Base-by-base conservation (phyloP, 306 rosid genomes). In the Lotus japonicus region DNA sequence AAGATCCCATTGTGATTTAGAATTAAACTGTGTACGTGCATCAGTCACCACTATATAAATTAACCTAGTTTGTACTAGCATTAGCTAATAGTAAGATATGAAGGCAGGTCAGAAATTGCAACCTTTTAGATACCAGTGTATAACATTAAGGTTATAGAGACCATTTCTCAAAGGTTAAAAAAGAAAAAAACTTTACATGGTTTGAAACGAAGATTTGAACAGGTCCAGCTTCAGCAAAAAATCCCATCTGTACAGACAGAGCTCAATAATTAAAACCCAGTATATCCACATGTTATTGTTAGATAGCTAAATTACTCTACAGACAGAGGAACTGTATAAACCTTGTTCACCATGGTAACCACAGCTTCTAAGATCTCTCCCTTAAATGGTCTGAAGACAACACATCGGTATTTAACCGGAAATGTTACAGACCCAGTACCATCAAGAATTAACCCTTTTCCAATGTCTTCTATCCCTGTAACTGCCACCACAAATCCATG, bases 401-500 rank as follows among this genome's bases (percentile, higher is more conserved):
- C 99, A 82, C 99, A 94, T 75, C 84, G 99, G 63, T 94, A 94
- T 85, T 94, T 94, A 5, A 94, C 88, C 0, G 99, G 99, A 80
- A 94, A 94, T 35, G 99, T 73, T 26, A 94, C 97, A 74, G 86
- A 94, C 9, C 99, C 99, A 2, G 99, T 94, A 7, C 97, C 99
- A 58, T 90, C 97, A 4, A 96, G 89, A 76, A 94, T 94, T 68
- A 94, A 71, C 41, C 91, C 92, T 71, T 94, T 90, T 28, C 97
- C 99, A 4, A 90, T 62, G 70, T 90, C 81, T 74, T 90, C 97
- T 58, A 94, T 94, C 18, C 96, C 97, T 1, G 99, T 90, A 10
- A 94, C 92, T 4, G 97, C 99, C 68, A 94, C 99, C 50, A 94
- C 96, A 76, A 88, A 94, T 46, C 99, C 99, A 80, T 94, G 99